These are phyloP conservation scores for Curvularia hawaiiensis DNA, from an alignment of 2,329 filamentous ascomycete genomes.

Conservation along the genomic window DNA sequence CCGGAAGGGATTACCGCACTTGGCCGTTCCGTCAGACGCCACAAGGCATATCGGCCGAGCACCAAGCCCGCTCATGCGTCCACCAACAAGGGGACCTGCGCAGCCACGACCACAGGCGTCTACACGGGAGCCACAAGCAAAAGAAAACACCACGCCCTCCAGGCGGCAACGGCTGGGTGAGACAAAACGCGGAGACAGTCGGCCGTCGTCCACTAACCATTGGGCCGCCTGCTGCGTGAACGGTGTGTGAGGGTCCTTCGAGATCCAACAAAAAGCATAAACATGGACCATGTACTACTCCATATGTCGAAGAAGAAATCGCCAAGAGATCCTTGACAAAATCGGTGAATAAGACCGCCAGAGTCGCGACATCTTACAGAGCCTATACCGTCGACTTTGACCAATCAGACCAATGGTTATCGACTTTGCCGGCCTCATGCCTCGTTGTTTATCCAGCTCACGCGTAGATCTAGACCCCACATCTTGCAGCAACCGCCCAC, in stretches of 20 bases:
- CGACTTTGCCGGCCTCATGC: background rate
- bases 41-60: background rate
- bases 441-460: background rate
- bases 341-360: background rate
- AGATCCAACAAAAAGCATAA: slow-evolving; percentile 3
- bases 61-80: background rate
- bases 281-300: too few relatives aligned
- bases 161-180: background rate
- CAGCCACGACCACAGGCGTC: background rate
- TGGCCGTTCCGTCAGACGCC: background rate
- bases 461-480: slow-evolving; percentile 2
- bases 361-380: background rate
- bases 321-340: background rate
- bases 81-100: slow-evolving; percentile 7
- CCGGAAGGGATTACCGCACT: background rate
- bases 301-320: background rate
- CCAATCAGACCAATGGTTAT: background rate
- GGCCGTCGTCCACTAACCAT: background rate
- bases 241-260: slow-evolving; percentile 6
- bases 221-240: slow-evolving; percentile 2
- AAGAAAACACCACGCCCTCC: background rate
- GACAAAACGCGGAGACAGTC: background rate
- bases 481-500: background rate
- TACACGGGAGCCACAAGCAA: background rate
- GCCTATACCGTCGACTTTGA: background rate